phyloP scores from a whole-genome alignment of 2,329 filamentous ascomycete species.

The Pseudogymnoascus sp. region DNA sequence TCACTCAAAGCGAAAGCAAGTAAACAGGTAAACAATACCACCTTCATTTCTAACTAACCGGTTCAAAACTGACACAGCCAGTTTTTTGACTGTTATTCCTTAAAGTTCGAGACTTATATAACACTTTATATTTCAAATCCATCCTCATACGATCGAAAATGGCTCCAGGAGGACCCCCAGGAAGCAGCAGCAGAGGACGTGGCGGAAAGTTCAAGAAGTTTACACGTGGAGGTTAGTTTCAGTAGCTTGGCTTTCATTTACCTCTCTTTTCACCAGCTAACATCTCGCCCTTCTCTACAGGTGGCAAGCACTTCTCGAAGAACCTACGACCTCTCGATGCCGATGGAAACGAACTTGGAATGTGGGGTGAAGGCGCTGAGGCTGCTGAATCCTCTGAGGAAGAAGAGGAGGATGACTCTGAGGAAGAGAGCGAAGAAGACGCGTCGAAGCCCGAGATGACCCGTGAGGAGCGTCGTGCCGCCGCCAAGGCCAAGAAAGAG shows the following conservation, averaged over 20 bases:
- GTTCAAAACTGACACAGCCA: neutral
- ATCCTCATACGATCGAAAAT: conserved; percentile 28
- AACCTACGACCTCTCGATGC: conserved; percentile 82
- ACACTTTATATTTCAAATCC: conserved; percentile 10
- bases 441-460: conserved; percentile 50
- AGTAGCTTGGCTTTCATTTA: neutral
- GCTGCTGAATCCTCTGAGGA: conserved; percentile 41
- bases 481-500: conserved; percentile 84
- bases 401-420: conserved; percentile 47
- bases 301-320: conserved; percentile 91
- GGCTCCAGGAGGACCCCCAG: conserved; percentile 43
- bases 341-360: conserved; percentile 76
- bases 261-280: conserved; percentile 14
- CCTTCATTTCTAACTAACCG: conserved; percentile 4
- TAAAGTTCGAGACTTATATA: conserved; percentile 12
- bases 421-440: conserved; percentile 40
- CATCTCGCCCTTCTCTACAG: conserved; percentile 38
- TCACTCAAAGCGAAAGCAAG: conserved; percentile 5
- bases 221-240: conserved; percentile 70
- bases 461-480: conserved; percentile 80
- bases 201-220: conserved; percentile 94
- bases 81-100: neutral
- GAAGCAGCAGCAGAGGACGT: conserved; percentile 54
- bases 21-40: conserved; percentile 9
- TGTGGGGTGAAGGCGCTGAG: conserved; percentile 55